Percentiles rank a stretch among this genome's conserved stretches.
Evolutionary conservation across 2,329 filamentous ascomycete species (phyloP).

Genomic region (Apiospora kogelbergensis): DNA sequence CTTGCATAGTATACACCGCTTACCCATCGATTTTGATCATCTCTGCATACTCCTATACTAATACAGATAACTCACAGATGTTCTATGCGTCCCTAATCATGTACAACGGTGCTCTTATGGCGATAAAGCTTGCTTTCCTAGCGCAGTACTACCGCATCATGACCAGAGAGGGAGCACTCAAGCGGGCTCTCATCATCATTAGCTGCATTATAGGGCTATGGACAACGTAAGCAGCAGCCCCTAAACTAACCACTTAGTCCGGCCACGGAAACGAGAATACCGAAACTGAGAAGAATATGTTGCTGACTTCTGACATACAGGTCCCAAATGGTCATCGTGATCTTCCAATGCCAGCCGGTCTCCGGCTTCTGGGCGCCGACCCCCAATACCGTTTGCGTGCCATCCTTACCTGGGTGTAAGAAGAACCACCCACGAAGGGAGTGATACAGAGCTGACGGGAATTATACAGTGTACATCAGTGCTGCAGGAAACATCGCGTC

Average conservation of each 20-base stretch:
- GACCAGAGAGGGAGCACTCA: slow-evolving; percentile 30
- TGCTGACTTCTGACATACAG: background rate
- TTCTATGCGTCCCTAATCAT: slow-evolving; percentile 39
- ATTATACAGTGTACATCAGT: slow-evolving; percentile 24
- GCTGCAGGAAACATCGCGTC: slow-evolving; percentile 38
- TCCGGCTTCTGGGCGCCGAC: slow-evolving; percentile 35
- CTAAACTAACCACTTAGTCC: slow-evolving; percentile 25
- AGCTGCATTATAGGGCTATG: slow-evolving; percentile 23
- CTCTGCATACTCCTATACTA: background rate
- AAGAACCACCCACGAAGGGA: background rate
- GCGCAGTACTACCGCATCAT: slow-evolving; percentile 40
- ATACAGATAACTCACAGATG: slow-evolving; percentile 20
- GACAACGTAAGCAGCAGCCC: background rate
- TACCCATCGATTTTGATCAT: background rate
- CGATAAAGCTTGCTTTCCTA: slow-evolving; percentile 38
- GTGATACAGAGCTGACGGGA: background rate
- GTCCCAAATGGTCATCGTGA: slow-evolving; percentile 34
- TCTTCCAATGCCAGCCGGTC: slow-evolving; percentile 36
- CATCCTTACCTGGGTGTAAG: slow-evolving; percentile 34
- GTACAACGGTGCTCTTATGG: slow-evolving; percentile 35
- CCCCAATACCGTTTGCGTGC: slow-evolving; percentile 30
- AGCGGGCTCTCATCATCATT: slow-evolving; percentile 18
- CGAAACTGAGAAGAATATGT: background rate
- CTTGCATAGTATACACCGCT: background rate
- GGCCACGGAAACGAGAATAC: slow-evolving; percentile 21